Conservation (phyloP, 768 basidiomycete genomes). For the Pulveroboletus sp. region DNA sequence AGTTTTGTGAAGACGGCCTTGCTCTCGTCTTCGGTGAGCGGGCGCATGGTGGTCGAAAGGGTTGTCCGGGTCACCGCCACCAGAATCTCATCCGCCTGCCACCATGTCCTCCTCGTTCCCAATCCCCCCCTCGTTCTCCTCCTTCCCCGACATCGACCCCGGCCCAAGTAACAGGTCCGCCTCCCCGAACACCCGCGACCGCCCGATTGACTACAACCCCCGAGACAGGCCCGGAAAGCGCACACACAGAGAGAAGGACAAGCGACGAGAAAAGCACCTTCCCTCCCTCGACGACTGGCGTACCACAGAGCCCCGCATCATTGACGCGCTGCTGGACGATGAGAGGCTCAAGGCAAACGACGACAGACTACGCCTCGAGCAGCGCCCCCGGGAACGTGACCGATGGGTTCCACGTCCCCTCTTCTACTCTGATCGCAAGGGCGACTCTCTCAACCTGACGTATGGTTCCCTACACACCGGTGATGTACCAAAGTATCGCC, state of each 20-base stretch:
- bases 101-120: constrained; percentile 56
- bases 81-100: no score
- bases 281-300: constrained; percentile 26
- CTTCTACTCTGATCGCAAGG: constrained; percentile 65
- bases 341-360: constrained; percentile 34
- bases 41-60: constrained; percentile 63
- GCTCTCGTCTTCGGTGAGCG: constrained; percentile 94
- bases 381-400: constrained; percentile 17
- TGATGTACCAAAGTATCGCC: constrained; percentile 62
- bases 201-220: constrained; percentile 11
- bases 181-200: constrained; percentile 17
- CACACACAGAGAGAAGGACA: constrained; percentile 28
- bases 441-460: constrained; percentile 60
- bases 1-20: constrained; percentile 95
- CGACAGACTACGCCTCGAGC: constrained; percentile 27
- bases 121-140: constrained; percentile 62
- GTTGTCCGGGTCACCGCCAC: constrained; percentile 9
- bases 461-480: constrained; percentile 63
- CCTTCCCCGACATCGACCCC: constrained; percentile 62
- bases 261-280: constrained; percentile 31
- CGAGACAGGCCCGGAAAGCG: constrained; percentile 22
- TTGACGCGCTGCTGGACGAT: constrained; percentile 22
- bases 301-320: constrained; percentile 11
- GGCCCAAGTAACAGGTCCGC: constrained; percentile 34
- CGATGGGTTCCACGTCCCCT: constrained; percentile 29